Base-by-base conservation (phyloP, 1,284 basidiomycete genomes). In the Cryptococcus jaspeensis region DNA sequence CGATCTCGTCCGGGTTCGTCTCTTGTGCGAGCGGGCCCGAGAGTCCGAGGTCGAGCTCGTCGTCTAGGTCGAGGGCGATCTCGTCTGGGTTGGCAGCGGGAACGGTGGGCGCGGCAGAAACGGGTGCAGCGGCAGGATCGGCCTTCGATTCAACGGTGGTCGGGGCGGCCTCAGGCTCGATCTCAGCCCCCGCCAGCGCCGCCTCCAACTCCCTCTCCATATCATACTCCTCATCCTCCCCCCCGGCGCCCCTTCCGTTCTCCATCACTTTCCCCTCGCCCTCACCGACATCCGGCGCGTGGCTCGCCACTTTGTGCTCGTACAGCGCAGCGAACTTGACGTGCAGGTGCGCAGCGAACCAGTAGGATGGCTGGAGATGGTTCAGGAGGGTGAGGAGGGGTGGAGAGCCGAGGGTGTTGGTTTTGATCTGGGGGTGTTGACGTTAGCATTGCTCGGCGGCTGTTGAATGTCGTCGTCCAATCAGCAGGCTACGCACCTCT, bases 341-440 rank as follows among this genome's bases (percentile, higher is more conserved):
- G 72, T 99, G 96, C 50, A 99, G 70, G 79, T 99, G 96, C 0
- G 94, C 96, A 1, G 91, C 80, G 74, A 98, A 98, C 96, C 96
- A 99, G 83, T 89, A 90, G n/a, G 81, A 70, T 0, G 96, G 94
- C 69, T 85, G 83, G 36, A 99, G 80, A 12, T 81, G 85, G 35
- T 80, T 80, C 22, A 99, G 78, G 0, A 99, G 80, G 15, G 84
- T 84, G 80, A 90, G 86, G 32, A 97, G 79, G 0, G 95, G 94
- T 9, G 93, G 93, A 0, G 91, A 94, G 2, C 96, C 95, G 3
- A 99, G 83, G 3, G 81, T 82, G 23, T 89, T 87, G 8, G 80
- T 80, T 32, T 83, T 75, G 59, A 89, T 83, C 76, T 73, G 58
- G 11, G n/a, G 18, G 35, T 44, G 25, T 25, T 28, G n/a, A 5